A percentile compares a stretch with the other conserved stretches of the same genome.
Evolutionary conservation across 805 yeast genomes (phyloP).

Genomic region (Hanseniaspora nectarophila): DNA sequence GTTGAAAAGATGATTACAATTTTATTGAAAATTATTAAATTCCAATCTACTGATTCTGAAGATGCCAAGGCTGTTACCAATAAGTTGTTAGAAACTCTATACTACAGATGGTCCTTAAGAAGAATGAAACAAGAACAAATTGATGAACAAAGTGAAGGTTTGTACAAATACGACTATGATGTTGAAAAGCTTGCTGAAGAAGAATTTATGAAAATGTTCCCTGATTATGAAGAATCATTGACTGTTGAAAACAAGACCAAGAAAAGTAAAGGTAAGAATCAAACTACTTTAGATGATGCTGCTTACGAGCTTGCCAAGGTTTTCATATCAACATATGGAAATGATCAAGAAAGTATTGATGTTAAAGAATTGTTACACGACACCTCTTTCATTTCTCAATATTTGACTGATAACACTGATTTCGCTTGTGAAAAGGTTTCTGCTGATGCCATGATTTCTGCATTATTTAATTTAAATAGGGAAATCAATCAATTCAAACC

Average conservation of each 20-base stretch:
- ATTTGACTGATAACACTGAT: neutral
- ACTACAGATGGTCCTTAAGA: slow-evolving; percentile 73
- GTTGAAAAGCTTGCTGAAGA: slow-evolving; percentile 54
- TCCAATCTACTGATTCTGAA: slow-evolving; percentile 23
- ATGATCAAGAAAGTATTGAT: slow-evolving; percentile 26
- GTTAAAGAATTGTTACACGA: slow-evolving; percentile 32
- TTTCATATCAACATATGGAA: slow-evolving; percentile 35
- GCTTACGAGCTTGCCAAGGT: slow-evolving; percentile 39
- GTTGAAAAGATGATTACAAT: slow-evolving; percentile 43
- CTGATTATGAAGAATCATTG: slow-evolving; percentile 62
- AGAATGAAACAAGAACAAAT: slow-evolving; percentile 54
- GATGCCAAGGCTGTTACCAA: slow-evolving; percentile 27
- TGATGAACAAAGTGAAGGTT: slow-evolving; percentile 45
- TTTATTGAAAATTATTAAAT: slow-evolving; percentile 35
- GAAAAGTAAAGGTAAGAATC: slow-evolving; percentile 17
- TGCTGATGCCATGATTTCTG: slow-evolving; percentile 25
- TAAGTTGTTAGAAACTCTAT: slow-evolving; percentile 46
- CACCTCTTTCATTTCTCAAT: slow-evolving; percentile 22
- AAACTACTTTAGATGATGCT: slow-evolving; percentile 32
- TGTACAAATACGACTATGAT: slow-evolving; percentile 55
- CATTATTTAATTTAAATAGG: slow-evolving; percentile 28
- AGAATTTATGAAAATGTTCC: slow-evolving; percentile 74
- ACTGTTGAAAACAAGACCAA: slow-evolving; percentile 18
- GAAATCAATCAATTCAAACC: slow-evolving; percentile 27
- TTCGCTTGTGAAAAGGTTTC: slow-evolving; percentile 16